These are phyloP conservation scores for Mrakia blollopis DNA, from an alignment of 768 basidiomycete species.

Conservation along the genomic window DNA sequence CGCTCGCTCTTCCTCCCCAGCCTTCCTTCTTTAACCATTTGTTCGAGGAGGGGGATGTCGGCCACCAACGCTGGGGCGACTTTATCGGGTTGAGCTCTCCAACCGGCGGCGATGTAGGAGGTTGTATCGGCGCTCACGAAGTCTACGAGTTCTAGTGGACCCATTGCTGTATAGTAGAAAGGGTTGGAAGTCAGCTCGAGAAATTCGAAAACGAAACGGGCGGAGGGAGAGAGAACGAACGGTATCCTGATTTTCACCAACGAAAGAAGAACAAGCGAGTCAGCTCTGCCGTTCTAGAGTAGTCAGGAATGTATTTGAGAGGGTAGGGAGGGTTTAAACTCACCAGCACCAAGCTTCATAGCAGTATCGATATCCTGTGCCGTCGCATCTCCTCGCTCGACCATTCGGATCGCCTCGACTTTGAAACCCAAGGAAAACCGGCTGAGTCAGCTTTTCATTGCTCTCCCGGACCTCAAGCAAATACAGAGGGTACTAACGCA, in stretches of 20 bases:
- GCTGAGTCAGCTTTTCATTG: no score
- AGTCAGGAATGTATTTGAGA: background rate
- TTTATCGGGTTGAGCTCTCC: no score
- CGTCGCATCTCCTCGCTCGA: conserved; percentile 49
- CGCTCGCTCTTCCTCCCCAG: no score
- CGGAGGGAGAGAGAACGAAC: background rate
- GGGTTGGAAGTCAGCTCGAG: background rate
- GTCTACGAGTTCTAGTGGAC: no score
- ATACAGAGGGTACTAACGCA: conserved; percentile 39
- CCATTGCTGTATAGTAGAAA: background rate
- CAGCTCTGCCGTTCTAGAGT: background rate
- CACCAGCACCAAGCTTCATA: conserved; percentile 50
- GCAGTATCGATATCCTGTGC: conserved; percentile 48
- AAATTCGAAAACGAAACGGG: background rate
- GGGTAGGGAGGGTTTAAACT: background rate
- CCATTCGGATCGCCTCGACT: conserved; percentile 49
- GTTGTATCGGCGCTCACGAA: no score
- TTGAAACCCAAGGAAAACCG: no score
- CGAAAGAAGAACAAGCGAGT: conserved; percentile 32
- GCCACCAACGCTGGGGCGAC: no score
- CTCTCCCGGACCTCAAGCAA: no score
- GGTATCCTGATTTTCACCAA: conserved; percentile 39
- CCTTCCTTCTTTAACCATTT: no score
- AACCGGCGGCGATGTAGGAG: no score
- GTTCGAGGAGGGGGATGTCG: no score